Conservation (phyloP, 2,329 filamentous ascomycete genomes). For the Penicillium digitatum region DNA sequence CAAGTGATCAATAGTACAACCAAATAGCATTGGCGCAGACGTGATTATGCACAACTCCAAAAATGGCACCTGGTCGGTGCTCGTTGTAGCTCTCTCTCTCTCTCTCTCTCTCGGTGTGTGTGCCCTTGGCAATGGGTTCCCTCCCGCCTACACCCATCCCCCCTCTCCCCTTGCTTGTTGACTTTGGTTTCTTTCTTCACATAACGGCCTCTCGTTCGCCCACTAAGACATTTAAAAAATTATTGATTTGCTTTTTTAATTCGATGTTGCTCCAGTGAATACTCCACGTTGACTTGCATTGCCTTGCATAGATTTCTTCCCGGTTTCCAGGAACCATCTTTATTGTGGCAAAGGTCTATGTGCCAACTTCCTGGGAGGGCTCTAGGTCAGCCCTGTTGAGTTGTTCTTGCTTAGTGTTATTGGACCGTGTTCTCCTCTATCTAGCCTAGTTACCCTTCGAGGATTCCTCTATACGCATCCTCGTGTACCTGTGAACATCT, state of each 20-base stretch:
- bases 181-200: background rate
- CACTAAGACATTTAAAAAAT: background rate
- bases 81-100: background rate
- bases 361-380: conserved; percentile 3
- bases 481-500: conserved; percentile 1
- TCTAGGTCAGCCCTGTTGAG: background rate
- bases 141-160: background rate
- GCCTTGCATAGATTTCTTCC: conserved; percentile 20
- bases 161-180: background rate
- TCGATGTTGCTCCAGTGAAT: background rate
- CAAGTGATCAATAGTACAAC: conserved; percentile 6
- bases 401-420: background rate
- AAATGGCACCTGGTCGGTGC: background rate
- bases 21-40: background rate
- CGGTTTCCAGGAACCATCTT: conserved; percentile 18
- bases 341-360: conserved; percentile 11
- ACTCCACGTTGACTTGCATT: conserved; percentile 17
- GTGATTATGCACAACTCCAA: background rate
- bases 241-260: background rate
- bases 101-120: background rate
- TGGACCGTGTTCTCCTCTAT: background rate
- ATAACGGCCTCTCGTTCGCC: background rate
- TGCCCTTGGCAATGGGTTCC: background rate
- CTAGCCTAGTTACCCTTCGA: background rate
- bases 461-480: background rate